Conservation (phyloP, 129 eudicot genomes). For the Lactuca saligna region DNA sequence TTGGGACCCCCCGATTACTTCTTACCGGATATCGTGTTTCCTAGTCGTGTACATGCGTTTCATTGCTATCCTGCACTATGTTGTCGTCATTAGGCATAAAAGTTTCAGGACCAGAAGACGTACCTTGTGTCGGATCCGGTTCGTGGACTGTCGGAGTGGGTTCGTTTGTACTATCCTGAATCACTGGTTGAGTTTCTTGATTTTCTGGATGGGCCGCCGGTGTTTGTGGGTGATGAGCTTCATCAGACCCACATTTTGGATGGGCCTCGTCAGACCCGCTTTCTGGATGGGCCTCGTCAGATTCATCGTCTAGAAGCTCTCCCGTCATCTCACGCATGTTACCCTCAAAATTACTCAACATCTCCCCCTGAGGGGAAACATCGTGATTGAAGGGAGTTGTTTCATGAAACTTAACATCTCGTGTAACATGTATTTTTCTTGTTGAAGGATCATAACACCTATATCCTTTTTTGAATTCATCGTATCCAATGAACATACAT, state of each 20-base stretch:
- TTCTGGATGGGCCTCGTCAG: no score
- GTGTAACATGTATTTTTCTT: no score
- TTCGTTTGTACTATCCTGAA: background rate
- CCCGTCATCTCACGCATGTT: background rate
- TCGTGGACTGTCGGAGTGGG: background rate
- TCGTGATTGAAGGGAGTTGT: no score
- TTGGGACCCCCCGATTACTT: no score
- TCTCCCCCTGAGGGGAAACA: constrained; percentile 7
- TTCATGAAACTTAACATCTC: no score
- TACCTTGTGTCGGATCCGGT: background rate
- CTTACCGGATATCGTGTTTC: no score
- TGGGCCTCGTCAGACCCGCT: no score
- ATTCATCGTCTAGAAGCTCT: background rate
- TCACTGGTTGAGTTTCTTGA: background rate
- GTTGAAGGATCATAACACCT: no score
- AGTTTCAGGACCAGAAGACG: no score
- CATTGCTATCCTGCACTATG: background rate
- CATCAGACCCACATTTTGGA: no score
- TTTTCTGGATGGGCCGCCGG: background rate
- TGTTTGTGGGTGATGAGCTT: background rate
- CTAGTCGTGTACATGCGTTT: background rate
- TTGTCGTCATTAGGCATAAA: background rate
- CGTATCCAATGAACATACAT: no score
- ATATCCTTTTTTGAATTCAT: no score
- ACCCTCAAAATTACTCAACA: background rate